Evolutionary conservation across 768 basidiomycete genomes (phyloP), one percentile per base, ranked within the genome.

Genomic region (Lentinus tigrinus): DNA sequence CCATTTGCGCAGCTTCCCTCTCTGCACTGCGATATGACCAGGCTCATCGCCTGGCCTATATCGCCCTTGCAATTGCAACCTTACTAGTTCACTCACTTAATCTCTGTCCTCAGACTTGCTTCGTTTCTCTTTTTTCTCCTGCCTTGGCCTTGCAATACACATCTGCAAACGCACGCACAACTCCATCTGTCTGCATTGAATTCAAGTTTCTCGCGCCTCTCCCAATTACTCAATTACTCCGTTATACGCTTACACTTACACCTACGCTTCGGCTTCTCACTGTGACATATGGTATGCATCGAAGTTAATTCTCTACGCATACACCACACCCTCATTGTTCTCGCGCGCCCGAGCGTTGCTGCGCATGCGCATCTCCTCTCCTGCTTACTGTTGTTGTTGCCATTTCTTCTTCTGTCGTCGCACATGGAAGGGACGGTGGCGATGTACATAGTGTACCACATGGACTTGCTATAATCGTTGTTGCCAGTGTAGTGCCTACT

Each of bases 281-380:
- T 58, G 47, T 48, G 39, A n/a, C 38, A 16, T 58, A 58, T 24
- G 50, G 43, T 58, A 53, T 43, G 36, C 37, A 47, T 34, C 57
- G 51, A 40, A 31, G 24, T n/a, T 53, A 58, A 53, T 53, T 24
- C 38, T 37, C 37, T 53, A 52, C 57, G 36, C 52, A 58, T 58
- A 58, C 56, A 46, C 52, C 31, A n/a, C 57, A 57, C 48, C 7
- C 47, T 56, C 55, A 39, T 56, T 56, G 40, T 56, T 56, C 31
- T 44, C 10, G 5, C 43, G 3, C 43, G 23, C 43, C 10, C 21
- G 43, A 4, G n/a, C 43, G 10, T 5, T 4, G 43, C 2, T 23
- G 9, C 43, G 17, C 43, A 11, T 19, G 23, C 6, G 4, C 13
- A n/a, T 11, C 27, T 17, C 21, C 13, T 39, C 24, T 11, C 43